Evolutionary conservation across 192 early-diverging fungal genomes (phyloP), one percentile per base, ranked within the genome.

Genomic region (Powellomyces hirtus): DNA sequence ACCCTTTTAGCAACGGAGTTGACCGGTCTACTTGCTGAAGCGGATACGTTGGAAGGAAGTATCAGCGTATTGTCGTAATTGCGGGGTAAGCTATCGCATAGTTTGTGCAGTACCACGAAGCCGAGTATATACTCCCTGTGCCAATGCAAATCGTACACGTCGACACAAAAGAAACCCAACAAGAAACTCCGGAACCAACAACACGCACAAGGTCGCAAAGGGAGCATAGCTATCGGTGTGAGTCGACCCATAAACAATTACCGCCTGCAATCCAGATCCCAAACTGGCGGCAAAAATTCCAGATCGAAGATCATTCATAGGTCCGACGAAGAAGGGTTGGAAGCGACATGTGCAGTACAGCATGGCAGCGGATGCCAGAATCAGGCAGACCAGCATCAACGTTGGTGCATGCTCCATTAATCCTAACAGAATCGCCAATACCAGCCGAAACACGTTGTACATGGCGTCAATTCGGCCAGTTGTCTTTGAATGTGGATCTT

Each of bases 381-480:
- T 30, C 29, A 56, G 2, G 6, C 29, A 27, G 53, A 56, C 26
- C 27, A 56, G 53, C 20, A 56, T 22, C 26, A 29, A 13, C 33
- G 4, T 24, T 3, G 68, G 59, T 14, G 35, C 10, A 20, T 46
- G 30, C 30, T 26, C 59, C 4, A 34, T 13, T 18, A 70, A 4
- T 26, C 46, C 68, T 16, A 52, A 14, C 31, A 38, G 33, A 22
- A 70, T 40, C 20, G 35, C 45, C 1, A 70, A 29, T 6, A 40
- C 31, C 26, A 70, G 22, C 1, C 68, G 24, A 11, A 62, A 27
- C 24, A 50, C 2, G 10, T 44, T 60, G 59, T 70, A 70, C 5
- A 70, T 0, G 45, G 58, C 46, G 33, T 70, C 68, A 4, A 70
- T 52, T 29, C 68, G 59, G 4, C 68, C 68, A 5, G 68, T 62